Evolutionary conservation across 305 asterid species (phyloP).

Genomic region (Fraxinus albicans): DNA sequence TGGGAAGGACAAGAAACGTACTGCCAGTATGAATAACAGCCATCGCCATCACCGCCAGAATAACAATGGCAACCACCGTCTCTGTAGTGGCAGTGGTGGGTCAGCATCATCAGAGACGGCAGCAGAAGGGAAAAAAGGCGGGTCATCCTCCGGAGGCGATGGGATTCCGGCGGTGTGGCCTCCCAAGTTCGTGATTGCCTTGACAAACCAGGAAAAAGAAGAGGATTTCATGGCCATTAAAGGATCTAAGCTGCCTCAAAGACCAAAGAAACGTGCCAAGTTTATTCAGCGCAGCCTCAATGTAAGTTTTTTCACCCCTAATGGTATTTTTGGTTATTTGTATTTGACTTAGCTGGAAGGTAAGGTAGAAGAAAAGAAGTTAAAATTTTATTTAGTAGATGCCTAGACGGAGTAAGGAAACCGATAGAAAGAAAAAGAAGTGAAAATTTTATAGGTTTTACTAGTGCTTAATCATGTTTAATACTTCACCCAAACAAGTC

Average conservation of each 20-base stretch:
- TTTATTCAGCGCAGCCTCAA: conserved; percentile 81
- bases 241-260: conserved; percentile 92
- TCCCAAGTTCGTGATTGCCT: conserved; percentile 74
- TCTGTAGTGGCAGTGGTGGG: conserved; percentile 45
- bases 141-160: conserved; percentile 58
- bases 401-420: no score
- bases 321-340: not conserved
- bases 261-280: conserved; percentile 93
- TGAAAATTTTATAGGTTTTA: not conserved
- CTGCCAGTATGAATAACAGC: conserved; percentile 22
- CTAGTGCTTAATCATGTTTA: not conserved
- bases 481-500: not conserved
- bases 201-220: conserved; percentile 92
- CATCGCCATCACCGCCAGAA: conserved; percentile 30
- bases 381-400: not conserved
- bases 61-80: conserved; percentile 30
- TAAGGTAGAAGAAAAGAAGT: not conserved
- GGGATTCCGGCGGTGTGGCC: conserved; percentile 66
- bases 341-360: not conserved
- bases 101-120: conserved; percentile 71
- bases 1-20: conserved; percentile 40
- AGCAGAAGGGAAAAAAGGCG: conserved; percentile 59
- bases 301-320: conserved; percentile 44
- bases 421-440: not conserved
- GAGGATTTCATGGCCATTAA: conserved; percentile 86